A percentile compares a stretch with the other conserved stretches of the same genome.
Evolutionary conservation across 805 yeast species (phyloP).

Genomic region (Wickerhamomyces bisporus): DNA sequence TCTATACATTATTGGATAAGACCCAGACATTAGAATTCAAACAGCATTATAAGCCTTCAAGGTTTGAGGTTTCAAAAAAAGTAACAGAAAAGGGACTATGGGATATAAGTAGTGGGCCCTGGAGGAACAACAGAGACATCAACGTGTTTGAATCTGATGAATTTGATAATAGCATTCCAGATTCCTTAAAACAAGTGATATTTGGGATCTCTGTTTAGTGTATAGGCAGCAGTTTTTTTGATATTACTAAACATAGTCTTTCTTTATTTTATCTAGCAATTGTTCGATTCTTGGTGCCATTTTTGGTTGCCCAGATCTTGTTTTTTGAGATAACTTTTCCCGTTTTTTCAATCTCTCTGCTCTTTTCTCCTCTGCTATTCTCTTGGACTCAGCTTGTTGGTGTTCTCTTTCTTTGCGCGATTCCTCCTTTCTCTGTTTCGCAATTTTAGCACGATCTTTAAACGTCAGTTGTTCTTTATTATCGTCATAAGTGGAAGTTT

Average conservation of each 20-base stretch:
- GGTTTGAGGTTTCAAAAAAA: background rate
- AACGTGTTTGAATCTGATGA: slow-evolving; percentile 15
- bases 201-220: slow-evolving; percentile 8
- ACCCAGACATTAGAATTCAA: slow-evolving; percentile 3
- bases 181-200: slow-evolving; percentile 7
- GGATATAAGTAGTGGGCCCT: slow-evolving; percentile 13
- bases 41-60: background rate
- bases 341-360: slow-evolving; percentile 38
- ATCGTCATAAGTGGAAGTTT: slow-evolving; percentile 9
- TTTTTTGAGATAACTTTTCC: slow-evolving; percentile 44
- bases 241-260: slow-evolving; percentile 26
- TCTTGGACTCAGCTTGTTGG: slow-evolving; percentile 36
- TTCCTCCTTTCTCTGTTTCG: slow-evolving; percentile 30
- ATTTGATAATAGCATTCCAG: slow-evolving; percentile 5
- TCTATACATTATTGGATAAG: slow-evolving; percentile 20
- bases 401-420: slow-evolving; percentile 27
- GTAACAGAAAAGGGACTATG: slow-evolving; percentile 21
- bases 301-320: slow-evolving; percentile 77
- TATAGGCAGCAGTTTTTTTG: background rate
- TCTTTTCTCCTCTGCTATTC: slow-evolving; percentile 35
- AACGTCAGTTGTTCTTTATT: slow-evolving; percentile 24
- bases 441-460: slow-evolving; percentile 31
- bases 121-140: slow-evolving; percentile 9
- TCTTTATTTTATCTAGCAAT: slow-evolving; percentile 69
- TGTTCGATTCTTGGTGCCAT: slow-evolving; percentile 87